Evolutionary conservation across 2,329 filamentous ascomycete genomes (phyloP).

Genomic region (Fusarium protoensiforme): DNA sequence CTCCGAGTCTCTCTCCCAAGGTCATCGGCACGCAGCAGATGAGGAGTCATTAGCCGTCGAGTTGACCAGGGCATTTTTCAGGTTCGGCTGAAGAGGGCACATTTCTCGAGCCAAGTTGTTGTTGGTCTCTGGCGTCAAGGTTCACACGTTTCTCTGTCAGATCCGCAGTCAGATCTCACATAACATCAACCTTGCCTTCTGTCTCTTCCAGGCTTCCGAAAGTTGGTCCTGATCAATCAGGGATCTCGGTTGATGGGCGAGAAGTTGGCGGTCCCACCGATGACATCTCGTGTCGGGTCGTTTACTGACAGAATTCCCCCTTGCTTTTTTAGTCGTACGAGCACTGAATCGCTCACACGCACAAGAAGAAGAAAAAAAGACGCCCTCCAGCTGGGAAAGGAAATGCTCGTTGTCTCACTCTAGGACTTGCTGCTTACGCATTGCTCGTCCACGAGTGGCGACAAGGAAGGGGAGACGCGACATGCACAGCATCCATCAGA

Average conservation of each 20-base stretch:
- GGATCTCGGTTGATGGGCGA: slow-evolving; percentile 8
- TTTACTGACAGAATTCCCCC: slow-evolving; percentile 24
- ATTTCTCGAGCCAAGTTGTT: background rate
- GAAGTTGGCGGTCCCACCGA: slow-evolving; percentile 25
- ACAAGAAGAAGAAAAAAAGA: slow-evolving; percentile 1
- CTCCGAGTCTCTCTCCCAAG: background rate
- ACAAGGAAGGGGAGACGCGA: slow-evolving; percentile 6
- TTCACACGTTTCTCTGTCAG: slow-evolving; percentile 2
- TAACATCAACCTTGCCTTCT: slow-evolving; percentile 13
- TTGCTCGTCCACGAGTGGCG: slow-evolving; percentile 13
- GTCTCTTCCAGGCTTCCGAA: slow-evolving; percentile 19
- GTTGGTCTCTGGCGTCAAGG: background rate
- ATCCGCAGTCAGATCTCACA: slow-evolving; percentile 38
- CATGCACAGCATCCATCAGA: slow-evolving; percentile 15
- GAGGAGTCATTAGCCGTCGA: background rate
- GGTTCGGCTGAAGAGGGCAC: background rate
- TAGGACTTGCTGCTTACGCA: background rate
- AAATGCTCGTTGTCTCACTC: slow-evolving; percentile 32
- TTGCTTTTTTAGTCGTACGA: slow-evolving; percentile 39
- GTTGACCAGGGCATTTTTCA: background rate
- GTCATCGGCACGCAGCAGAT: background rate
- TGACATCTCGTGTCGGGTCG: slow-evolving; percentile 14
- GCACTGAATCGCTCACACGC: slow-evolving; percentile 17
- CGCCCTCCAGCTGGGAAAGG: slow-evolving; percentile 3
- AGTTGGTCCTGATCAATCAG: slow-evolving; percentile 16